Conservation (phyloP, 1,284 basidiomycete genomes). For the Leccinum pachyderme region DNA sequence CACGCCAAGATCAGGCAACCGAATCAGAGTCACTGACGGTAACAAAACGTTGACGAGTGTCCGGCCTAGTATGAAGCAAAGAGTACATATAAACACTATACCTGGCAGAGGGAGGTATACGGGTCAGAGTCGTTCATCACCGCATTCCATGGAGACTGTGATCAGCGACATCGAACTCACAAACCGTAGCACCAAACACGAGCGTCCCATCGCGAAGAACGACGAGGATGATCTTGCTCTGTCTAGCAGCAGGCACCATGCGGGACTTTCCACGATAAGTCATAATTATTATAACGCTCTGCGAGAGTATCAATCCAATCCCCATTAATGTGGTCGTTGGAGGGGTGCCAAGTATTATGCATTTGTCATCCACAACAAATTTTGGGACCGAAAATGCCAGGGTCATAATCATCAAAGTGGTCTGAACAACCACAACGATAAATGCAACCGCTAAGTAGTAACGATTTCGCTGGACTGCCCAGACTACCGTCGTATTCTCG, state of each 20-base stretch:
- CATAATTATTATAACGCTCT: slow-evolving; percentile 14
- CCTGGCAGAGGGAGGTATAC: slow-evolving; percentile 3
- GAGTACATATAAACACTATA: background rate
- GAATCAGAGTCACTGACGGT: slow-evolving; percentile 12
- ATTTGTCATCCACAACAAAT: slow-evolving; percentile 11
- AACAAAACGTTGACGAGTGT: slow-evolving; percentile 15
- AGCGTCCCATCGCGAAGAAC: slow-evolving; percentile 21
- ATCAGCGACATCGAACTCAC: slow-evolving; percentile 6
- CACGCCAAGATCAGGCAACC: background rate
- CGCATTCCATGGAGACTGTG: background rate
- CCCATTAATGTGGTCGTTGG: background rate
- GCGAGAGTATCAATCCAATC: slow-evolving; percentile 13
- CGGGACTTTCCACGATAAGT: slow-evolving; percentile 18
- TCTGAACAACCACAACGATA: slow-evolving; percentile 8
- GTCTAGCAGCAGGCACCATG: slow-evolving; percentile 11
- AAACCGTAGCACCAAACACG: slow-evolving; percentile 8
- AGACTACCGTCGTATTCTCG: slow-evolving; percentile 9
- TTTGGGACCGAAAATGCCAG: slow-evolving; percentile 3
- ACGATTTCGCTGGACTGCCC: slow-evolving; percentile 12
- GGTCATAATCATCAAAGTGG: background rate
- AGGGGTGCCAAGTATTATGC: slow-evolving; percentile 9
- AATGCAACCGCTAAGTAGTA: slow-evolving; percentile 3
- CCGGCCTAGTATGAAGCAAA: slow-evolving; percentile 10
- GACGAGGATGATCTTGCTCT: slow-evolving; percentile 15
- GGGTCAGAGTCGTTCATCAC: background rate